phyloP scores from a whole-genome alignment of 345 rosid genomes.

The Populus nigra region DNA sequence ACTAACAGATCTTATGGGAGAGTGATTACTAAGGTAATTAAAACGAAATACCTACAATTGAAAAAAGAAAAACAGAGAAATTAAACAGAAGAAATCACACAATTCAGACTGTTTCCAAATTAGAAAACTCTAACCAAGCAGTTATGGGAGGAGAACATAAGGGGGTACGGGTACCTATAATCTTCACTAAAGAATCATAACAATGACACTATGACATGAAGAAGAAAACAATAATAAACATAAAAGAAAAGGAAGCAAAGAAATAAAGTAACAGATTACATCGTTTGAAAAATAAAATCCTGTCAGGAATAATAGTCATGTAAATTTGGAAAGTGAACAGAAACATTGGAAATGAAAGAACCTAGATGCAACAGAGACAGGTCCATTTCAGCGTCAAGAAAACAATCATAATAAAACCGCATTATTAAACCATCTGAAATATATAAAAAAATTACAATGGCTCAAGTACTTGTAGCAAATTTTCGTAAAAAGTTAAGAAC shows the following conservation, averaged over 20 bases:
- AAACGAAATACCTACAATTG: constrained; percentile 33
- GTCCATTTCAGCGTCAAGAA: neutral
- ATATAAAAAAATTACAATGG: neutral
- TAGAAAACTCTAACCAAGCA: neutral
- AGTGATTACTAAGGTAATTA: constrained; percentile 20
- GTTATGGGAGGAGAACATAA: neutral
- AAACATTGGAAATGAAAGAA: neutral
- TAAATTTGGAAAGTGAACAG: neutral
- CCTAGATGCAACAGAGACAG: neutral
- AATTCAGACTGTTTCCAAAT: neutral
- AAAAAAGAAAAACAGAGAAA: neutral
- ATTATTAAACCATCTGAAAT: neutral
- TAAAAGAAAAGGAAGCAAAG: neutral
- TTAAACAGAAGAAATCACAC: neutral
- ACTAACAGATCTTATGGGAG: constrained; percentile 29
- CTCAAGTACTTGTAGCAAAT: no score
- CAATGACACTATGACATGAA: neutral
- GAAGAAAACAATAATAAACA: neutral
- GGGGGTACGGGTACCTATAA: neutral
- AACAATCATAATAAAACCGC: neutral
- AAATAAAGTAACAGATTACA: neutral
- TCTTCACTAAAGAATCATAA: neutral
- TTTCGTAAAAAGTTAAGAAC: neutral
- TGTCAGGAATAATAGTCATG: neutral
- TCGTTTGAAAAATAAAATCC: neutral